Percentiles rank a stretch among this genome's conserved stretches.
phyloP scores from a whole-genome alignment of 352 stramenopile species.

The Phytophthora brassicae region DNA sequence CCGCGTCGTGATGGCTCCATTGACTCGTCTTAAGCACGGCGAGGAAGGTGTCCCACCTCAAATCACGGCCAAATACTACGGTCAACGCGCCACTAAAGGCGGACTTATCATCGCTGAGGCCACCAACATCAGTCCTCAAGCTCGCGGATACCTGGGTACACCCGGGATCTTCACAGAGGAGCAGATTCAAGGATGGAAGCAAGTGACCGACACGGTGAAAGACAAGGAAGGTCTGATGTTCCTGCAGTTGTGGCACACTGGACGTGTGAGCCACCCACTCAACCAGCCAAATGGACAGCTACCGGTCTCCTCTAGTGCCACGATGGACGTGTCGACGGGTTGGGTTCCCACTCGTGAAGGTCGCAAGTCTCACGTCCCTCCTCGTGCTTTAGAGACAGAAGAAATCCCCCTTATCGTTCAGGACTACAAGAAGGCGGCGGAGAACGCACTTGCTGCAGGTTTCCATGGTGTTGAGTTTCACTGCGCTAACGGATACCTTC shows the following conservation, averaged over 20 bases:
- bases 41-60: slow-evolving; percentile 37
- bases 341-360: slow-evolving; percentile 35
- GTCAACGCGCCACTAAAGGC: slow-evolving; percentile 36
- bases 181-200: slow-evolving; percentile 54
- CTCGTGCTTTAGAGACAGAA: slow-evolving; percentile 60
- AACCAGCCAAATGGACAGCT: slow-evolving; percentile 45
- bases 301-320: slow-evolving; percentile 51
- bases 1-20: slow-evolving; percentile 57
- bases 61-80: slow-evolving; percentile 48
- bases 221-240: slow-evolving; percentile 36
- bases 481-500: slow-evolving; percentile 88
- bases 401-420: slow-evolving; percentile 72
- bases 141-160: slow-evolving; percentile 33
- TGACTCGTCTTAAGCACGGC: slow-evolving; percentile 42
- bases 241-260: slow-evolving; percentile 38
- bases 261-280: slow-evolving; percentile 32
- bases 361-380: slow-evolving; percentile 43
- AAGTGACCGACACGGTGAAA: slow-evolving; percentile 65
- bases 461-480: slow-evolving; percentile 76
- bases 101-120: slow-evolving; percentile 61
- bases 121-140: slow-evolving; percentile 41
- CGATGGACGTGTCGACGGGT: slow-evolving; percentile 24
- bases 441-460: slow-evolving; percentile 67
- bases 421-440: slow-evolving; percentile 67
- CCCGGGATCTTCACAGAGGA: slow-evolving; percentile 53